Evolutionary conservation across 2,329 filamentous ascomycete species (phyloP), one percentile per base, ranked within the genome.

Genomic region (Cladorrhinum sp.): DNA sequence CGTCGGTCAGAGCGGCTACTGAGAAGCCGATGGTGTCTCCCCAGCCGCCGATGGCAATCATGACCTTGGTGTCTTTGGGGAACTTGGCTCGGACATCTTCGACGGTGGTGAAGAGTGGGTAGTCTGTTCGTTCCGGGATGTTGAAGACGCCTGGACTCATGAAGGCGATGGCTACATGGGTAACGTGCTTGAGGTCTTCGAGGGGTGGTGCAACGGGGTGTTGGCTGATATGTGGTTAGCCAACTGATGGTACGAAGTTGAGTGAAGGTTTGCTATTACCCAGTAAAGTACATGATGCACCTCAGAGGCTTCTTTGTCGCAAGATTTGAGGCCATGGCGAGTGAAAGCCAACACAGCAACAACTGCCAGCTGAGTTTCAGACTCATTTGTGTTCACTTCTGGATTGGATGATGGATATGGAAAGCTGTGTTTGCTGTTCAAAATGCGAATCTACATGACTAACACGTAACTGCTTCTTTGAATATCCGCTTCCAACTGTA

Each of bases 31-130:
- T 71, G 0, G 82, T 86, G 62, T 91, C 86, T 0, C 88, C 88
- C 89, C 89, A 92, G 56, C 89, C 89, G 10, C 89, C 89, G 64
- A 92, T 85, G 20, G 89, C 88, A 38, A 92, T 79, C 76, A 88
- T 81, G 22, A 92, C 73, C 65, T 88, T 86, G 20, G 86, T 86
- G 24, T 77, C 77, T 0, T 73, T 61, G 6, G 73, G 73, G 62
- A 87, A 85, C 57, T 77, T 74, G 18, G 69, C 60, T 3, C 85
- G 81, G 13, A 80, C 76, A 12, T 77, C 70, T 2, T 71, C 70
- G 1, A 87, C 76, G 1, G 77, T 77, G 2, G 79, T 82, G 66
- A 86, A 86, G 5, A 87, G 71, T 0, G 81, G 79, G 74, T 80
- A 85, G 3, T 72, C 69, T 2, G 68, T 58, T 2, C 70, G 64